Evolutionary conservation across 495 filamentous ascomycete species (phyloP).

Genomic region (Massariosphaeria phaeospora): DNA sequence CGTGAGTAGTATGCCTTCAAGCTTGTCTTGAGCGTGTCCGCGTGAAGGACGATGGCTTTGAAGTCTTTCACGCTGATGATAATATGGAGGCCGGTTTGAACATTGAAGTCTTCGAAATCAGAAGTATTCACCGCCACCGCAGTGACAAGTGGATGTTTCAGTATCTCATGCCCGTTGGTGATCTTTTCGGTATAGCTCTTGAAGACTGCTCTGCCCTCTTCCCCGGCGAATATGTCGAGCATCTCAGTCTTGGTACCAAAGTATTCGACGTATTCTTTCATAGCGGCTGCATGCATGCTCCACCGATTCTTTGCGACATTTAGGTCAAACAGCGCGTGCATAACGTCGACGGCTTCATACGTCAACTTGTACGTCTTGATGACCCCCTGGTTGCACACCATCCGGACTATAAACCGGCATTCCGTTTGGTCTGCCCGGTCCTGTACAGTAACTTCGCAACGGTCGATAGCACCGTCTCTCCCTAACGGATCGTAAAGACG

Average conservation of each 20-base stretch:
- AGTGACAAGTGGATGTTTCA: slow-evolving; percentile 92
- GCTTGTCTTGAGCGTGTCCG: slow-evolving; percentile 64
- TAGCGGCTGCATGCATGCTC: slow-evolving; percentile 65
- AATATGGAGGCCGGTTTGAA: slow-evolving; percentile 76
- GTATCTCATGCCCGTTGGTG: slow-evolving; percentile 74
- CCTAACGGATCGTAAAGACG: slow-evolving; percentile 56
- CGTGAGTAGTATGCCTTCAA: slow-evolving; percentile 74
- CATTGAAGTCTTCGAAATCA: slow-evolving; percentile 79
- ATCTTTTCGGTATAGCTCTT: slow-evolving; percentile 95
- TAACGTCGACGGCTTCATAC: slow-evolving; percentile 74
- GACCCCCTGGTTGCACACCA: slow-evolving; percentile 87
- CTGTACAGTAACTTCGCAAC: slow-evolving; percentile 78
- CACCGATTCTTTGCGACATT: slow-evolving; percentile 66
- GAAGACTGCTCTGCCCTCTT: slow-evolving; percentile 60
- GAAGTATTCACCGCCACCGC: slow-evolving; percentile 78
- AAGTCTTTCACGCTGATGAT: slow-evolving; percentile 93
- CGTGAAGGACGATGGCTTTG: slow-evolving; percentile 81
- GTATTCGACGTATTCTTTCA: slow-evolving; percentile 84
- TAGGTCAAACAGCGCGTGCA: slow-evolving; percentile 83
- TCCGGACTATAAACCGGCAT: slow-evolving; percentile 74
- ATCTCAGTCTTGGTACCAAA: slow-evolving; percentile 89
- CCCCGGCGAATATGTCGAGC: slow-evolving; percentile 76
- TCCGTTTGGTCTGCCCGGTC: slow-evolving; percentile 65
- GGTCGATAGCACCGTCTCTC: slow-evolving; percentile 73
- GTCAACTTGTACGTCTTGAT: slow-evolving; percentile 88